These are phyloP conservation scores for Pyrenula aspistea DNA, from an alignment of 495 filamentous ascomycete genomes.

Conservation along the genomic window DNA sequence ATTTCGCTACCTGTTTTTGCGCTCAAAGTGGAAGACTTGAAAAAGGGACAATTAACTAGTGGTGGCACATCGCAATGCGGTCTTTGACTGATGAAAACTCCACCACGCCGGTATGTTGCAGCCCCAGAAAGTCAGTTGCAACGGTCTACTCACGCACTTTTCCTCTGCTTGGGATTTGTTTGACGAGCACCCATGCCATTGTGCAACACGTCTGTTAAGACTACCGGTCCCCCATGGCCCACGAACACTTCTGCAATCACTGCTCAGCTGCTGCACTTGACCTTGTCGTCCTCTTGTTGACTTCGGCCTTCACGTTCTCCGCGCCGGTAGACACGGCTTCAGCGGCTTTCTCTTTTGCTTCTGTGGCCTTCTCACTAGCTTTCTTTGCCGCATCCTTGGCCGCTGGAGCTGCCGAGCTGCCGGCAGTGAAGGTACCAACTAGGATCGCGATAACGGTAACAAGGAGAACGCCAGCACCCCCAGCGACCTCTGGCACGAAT, in stretches of 20 bases:
- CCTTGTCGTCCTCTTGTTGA: slow-evolving; percentile 51
- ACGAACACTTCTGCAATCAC: not conserved
- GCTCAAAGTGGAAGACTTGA: too few species aligned
- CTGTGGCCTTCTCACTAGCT: slow-evolving; percentile 68
- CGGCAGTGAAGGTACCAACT: slow-evolving; percentile 41
- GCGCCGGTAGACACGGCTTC: slow-evolving; percentile 55
- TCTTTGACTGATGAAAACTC: too few species aligned
- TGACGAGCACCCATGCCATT: too few species aligned
- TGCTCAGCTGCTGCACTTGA: slow-evolving; percentile 31
- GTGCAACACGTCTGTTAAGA: too few species aligned
- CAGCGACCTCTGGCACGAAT: slow-evolving; percentile 83
- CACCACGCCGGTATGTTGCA: too few species aligned
- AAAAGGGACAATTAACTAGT: too few species aligned
- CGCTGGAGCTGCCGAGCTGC: slow-evolving; percentile 40
- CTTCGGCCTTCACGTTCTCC: slow-evolving; percentile 32
- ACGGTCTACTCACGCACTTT: too few species aligned
- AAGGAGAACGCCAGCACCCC: slow-evolving; percentile 56
- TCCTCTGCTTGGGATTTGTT: too few species aligned
- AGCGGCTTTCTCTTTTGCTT: slow-evolving; percentile 52
- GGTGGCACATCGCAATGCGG: too few species aligned
- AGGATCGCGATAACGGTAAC: slow-evolving; percentile 58
- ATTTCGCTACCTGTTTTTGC: too few species aligned
- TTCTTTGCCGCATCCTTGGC: slow-evolving; percentile 50
- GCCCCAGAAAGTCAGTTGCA: too few species aligned
- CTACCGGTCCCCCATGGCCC: too few species aligned